Evolutionary conservation across 108 stramenopile genomes (phyloP), one percentile per base, ranked within the genome.

Genomic region (Seminavis robusta): DNA sequence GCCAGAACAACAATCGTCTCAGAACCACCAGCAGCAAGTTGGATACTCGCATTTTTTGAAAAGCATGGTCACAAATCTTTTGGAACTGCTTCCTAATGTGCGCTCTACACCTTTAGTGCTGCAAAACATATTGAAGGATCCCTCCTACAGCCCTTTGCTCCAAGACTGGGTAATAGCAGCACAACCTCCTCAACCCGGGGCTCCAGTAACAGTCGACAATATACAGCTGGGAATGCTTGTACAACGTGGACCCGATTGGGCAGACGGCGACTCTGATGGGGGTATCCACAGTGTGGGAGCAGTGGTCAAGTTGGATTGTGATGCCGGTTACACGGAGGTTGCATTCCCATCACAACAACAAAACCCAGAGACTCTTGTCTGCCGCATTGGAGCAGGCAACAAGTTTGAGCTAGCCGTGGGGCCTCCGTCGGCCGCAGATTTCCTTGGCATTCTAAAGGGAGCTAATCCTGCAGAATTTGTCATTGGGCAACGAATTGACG

Each of bases 161-260:
- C 32, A 24, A 8, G 32, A 33, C 1, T 23, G 33, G 42, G 39
- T 74, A 7, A 25, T 39, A 17, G 73, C 73, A 13, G 53, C 73
- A n/a, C 19, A 70, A 33, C 27, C 50, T 21, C 37, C 67, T 4
- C n/a, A 13, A 2, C 57, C 68, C 3, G 73, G 73, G 5, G 67
- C 45, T 48, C 37, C 50, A 16, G 57, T 74, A 15, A 65, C 73
- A 15, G 53, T 74, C 3, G 73, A 74, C 57, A 69, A 69, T 46
- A 48, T 74, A 38, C 73, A 74, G 23, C 68, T 74, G 39, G 73
- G 73, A 23, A 69, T 74, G 73, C 59, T 74, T 46, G 56, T 69
- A 7, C 73, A 74, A 31, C 33, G 62, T 17, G 73, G 73, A 8
- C 37, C 15, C 13, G 62, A 74, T 42, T 68, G 67, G 67, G 34